Percentiles rank a stretch among this genome's conserved stretches.
phyloP scores from a whole-genome alignment of 257 asterid genomes.

The Nyctanthes arbortristis region DNA sequence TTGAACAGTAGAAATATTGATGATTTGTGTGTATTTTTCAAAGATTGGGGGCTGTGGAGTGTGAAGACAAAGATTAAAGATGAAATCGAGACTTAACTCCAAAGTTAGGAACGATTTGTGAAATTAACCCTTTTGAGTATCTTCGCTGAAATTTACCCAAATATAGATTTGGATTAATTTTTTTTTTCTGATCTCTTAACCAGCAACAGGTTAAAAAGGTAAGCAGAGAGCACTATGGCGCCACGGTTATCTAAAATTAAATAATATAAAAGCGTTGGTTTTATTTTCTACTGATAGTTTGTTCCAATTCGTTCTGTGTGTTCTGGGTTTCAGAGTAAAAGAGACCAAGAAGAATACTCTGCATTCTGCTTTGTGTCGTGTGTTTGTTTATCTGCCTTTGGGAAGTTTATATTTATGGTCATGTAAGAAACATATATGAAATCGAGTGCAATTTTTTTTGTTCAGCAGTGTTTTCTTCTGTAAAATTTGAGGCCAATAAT shows the following conservation, averaged over 20 bases:
- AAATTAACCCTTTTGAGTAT: too few species aligned
- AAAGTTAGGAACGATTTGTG: too few species aligned
- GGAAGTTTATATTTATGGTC: neutral
- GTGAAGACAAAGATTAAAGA: too few species aligned
- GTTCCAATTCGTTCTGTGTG: neutral
- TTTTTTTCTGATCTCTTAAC: constrained; percentile 17
- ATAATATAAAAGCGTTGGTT: neutral
- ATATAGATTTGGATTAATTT: too few species aligned
- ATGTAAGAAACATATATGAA: neutral
- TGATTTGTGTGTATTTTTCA: too few species aligned
- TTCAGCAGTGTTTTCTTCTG: constrained; percentile 22
- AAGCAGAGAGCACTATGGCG: constrained; percentile 17
- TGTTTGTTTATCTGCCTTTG: neutral
- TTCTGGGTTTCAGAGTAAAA: neutral
- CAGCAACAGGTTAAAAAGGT: constrained; percentile 20
- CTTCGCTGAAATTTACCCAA: too few species aligned
- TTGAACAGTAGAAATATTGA: too few species aligned
- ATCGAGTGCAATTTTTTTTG: neutral
- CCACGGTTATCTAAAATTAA: neutral
- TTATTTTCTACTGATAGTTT: neutral
- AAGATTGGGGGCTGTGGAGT: too few species aligned
- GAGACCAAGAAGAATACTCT: neutral
- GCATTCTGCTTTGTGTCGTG: neutral
- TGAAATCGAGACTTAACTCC: too few species aligned
- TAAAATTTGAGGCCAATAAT: neutral